Evolutionary conservation across 2,329 filamentous ascomycete species (phyloP).

Genomic region (Coleophoma eucalyptorum): DNA sequence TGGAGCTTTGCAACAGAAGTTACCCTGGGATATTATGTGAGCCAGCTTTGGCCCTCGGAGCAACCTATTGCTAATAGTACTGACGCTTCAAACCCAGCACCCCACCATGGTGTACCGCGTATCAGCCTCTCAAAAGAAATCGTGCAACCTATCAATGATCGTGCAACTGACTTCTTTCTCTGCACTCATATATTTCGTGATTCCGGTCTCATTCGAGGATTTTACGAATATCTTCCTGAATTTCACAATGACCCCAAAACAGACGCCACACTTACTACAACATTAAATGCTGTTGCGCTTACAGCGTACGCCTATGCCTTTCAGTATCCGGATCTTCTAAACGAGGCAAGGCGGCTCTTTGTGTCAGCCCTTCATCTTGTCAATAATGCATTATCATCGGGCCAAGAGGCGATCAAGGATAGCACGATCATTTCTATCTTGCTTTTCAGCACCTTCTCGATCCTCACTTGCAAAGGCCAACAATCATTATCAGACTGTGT

Average conservation of each 20-base stretch:
- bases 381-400: background rate
- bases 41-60: background rate
- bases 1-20: background rate
- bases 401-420: background rate
- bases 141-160: background rate
- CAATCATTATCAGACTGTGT: background rate
- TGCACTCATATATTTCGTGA: background rate
- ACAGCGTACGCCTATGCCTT: background rate
- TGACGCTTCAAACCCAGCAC: background rate
- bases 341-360: background rate
- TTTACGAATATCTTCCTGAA: background rate
- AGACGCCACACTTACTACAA: background rate
- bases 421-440: background rate
- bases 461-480: background rate
- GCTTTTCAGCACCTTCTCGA: background rate
- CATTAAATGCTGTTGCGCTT: background rate
- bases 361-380: background rate
- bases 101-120: background rate
- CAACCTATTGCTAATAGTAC: background rate
- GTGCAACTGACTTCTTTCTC: background rate
- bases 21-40: background rate
- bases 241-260: background rate
- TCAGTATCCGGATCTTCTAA: background rate
- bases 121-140: background rate
- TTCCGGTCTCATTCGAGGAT: background rate